Conservation (phyloP, 2,329 filamentous ascomycete species). For the Epichloe typhina region DNA sequence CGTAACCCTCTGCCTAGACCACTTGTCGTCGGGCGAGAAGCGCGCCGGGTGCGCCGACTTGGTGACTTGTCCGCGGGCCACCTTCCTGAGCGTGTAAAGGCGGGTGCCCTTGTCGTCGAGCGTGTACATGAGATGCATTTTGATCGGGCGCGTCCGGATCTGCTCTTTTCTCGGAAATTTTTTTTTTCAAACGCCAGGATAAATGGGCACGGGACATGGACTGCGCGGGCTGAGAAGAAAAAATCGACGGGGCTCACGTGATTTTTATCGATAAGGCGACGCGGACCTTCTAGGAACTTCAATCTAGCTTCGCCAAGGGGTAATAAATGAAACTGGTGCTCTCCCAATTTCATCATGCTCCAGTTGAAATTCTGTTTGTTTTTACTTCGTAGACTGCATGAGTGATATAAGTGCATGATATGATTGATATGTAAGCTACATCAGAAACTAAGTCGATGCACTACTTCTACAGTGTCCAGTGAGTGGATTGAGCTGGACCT, state of each 20-base stretch:
- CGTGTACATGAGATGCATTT: conserved; percentile 66
- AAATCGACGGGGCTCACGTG: conserved; percentile 10
- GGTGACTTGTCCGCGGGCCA: conserved; percentile 70
- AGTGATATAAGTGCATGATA: background rate
- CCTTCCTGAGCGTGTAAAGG: conserved; percentile 90
- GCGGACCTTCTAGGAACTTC: no score
- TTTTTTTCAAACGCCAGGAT: no score
- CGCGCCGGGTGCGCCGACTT: conserved; percentile 92
- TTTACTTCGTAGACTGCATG: no score
- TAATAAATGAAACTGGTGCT: no score
- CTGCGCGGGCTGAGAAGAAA: background rate
- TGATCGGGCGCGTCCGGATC: background rate
- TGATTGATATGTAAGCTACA: background rate
- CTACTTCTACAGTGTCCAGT: background rate
- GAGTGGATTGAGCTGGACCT: conserved; percentile 1
- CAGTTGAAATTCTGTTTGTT: no score
- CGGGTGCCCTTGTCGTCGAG: conserved; percentile 73
- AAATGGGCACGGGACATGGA: no score
- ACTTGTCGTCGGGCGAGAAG: conserved; percentile 98
- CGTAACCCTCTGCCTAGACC: conserved; percentile 88
- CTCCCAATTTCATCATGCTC: no score
- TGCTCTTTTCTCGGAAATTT: no score
- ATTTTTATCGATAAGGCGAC: background rate
- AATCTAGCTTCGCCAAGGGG: no score
- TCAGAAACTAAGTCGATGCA: background rate